Conservation (phyloP, 345 rosid species). For the Citrus sp. region DNA sequence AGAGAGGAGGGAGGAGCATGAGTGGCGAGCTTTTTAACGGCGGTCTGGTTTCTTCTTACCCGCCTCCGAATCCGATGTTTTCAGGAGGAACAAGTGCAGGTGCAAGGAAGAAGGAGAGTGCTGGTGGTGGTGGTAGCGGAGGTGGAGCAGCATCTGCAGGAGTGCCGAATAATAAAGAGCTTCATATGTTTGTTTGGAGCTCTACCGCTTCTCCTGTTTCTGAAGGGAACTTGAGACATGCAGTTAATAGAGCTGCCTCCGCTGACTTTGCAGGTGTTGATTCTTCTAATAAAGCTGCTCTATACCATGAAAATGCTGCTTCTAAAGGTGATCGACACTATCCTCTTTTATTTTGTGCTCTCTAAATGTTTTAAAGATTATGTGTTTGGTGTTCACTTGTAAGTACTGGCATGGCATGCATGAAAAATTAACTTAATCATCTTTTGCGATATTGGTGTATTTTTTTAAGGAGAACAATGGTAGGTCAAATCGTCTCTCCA, state of each 20-base stretch:
- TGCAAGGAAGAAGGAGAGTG: slow-evolving; percentile 5
- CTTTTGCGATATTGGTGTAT: neutral
- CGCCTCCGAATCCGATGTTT: slow-evolving; percentile 23
- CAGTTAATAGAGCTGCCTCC: slow-evolving; percentile 14
- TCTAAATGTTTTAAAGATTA: neutral
- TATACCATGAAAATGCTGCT: slow-evolving; percentile 1
- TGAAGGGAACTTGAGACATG: slow-evolving; percentile 19
- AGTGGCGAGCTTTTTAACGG: slow-evolving; percentile 32
- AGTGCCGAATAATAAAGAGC: slow-evolving; percentile 23
- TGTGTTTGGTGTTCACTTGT: neutral
- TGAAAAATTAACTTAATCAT: too few species aligned
- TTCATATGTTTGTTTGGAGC: slow-evolving; percentile 49
- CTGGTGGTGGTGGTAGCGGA: neutral
- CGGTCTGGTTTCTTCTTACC: slow-evolving; percentile 13
- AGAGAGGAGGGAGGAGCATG: slow-evolving; percentile 25
- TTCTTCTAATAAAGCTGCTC: neutral
- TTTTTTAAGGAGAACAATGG: neutral
- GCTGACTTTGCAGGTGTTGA: slow-evolving; percentile 11
- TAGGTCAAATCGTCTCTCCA: neutral
- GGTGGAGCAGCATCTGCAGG: neutral
- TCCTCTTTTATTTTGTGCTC: neutral
- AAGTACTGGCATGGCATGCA: neutral
- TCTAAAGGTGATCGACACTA: slow-evolving; percentile 10
- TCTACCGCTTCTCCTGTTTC: slow-evolving; percentile 38
- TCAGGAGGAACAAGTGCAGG: slow-evolving; percentile 7